Evolutionary conservation across 208 protist species (phyloP).

Genomic region (Wallacemonas sp.): DNA sequence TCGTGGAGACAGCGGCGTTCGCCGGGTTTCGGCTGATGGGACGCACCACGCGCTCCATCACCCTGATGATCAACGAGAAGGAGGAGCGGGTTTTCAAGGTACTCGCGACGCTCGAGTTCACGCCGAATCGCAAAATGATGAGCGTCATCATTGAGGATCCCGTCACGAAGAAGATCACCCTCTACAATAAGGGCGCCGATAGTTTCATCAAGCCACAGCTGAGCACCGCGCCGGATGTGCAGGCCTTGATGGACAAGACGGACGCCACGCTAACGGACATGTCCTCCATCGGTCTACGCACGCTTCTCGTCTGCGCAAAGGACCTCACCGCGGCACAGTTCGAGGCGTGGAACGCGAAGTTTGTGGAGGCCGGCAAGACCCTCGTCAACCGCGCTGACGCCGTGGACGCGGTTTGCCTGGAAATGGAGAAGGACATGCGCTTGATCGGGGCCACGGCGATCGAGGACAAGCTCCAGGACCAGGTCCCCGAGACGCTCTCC

Average conservation of each 20-base stretch:
- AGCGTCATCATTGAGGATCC: constrained; percentile 81
- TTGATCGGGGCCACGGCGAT: constrained; percentile 94
- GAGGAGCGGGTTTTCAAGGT: constrained; percentile 63
- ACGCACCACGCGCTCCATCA: constrained; percentile 63
- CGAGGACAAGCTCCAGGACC: constrained; percentile 97
- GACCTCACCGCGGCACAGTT: constrained; percentile 58
- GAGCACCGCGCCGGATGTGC: constrained; percentile 35
- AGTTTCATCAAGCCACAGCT: constrained; percentile 68
- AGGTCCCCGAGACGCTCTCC: constrained; percentile 92
- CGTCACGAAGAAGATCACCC: constrained; percentile 58
- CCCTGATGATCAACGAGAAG: constrained; percentile 20
- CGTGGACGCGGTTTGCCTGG: constrained; percentile 80
- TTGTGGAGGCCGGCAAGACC: constrained; percentile 49
- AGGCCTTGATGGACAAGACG: constrained; percentile 40
- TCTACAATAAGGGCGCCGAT: constrained; percentile 92
- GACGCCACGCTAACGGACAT: constrained; percentile 69
- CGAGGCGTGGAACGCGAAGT: constrained; percentile 56
- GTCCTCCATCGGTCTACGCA: constrained; percentile 77
- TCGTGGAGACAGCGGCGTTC: constrained; percentile 78
- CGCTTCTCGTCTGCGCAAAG: constrained; percentile 80
- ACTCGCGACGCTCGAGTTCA: constrained; percentile 88
- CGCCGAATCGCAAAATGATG: constrained; percentile 91
- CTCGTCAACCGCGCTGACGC: constrained; percentile 55
- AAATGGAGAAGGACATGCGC: constrained; percentile 89
- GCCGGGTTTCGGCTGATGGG: constrained; percentile 63